Conservation (phyloP, 495 filamentous ascomycete species). For the Tuber umbilicatum region DNA sequence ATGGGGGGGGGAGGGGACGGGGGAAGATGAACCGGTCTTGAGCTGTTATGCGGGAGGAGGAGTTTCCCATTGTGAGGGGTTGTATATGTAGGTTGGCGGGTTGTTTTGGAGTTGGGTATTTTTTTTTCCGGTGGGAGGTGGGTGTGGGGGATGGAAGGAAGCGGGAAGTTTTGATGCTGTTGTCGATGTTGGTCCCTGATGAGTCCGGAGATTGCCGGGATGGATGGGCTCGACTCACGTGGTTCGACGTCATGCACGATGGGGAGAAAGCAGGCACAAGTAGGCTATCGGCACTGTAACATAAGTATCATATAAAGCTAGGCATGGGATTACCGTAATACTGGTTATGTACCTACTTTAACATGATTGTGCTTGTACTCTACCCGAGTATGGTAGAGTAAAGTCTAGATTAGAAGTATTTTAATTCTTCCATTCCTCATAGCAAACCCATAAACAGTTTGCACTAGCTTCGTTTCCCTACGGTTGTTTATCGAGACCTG, state of each 20-base stretch:
- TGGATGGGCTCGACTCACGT: not conserved
- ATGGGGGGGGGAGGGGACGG: constrained; percentile 28
- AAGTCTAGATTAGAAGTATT: not conserved
- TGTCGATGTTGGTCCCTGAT: not conserved
- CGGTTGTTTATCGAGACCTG: not conserved
- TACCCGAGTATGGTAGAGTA: not conserved
- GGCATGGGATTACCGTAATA: not conserved
- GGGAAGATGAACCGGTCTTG: constrained; percentile 31
- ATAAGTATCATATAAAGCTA: not conserved
- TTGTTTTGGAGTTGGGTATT: not conserved
- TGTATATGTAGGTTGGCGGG: not conserved
- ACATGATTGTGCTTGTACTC: not conserved
- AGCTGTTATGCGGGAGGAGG: constrained; percentile 31
- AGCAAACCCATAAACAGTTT: not conserved
- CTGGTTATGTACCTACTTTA: not conserved
- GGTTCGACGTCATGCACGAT: not conserved
- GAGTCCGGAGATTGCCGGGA: not conserved
- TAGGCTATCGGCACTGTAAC: too few species aligned
- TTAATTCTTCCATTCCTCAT: not conserved
- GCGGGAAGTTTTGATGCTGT: not conserved
- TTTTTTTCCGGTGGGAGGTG: not conserved
- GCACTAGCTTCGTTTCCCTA: too few species aligned
- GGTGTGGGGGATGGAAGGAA: not conserved
- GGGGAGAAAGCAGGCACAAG: not conserved
- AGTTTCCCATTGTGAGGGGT: constrained; percentile 28